These are phyloP conservation scores for Neurospora sp. DNA, from an alignment of 495 filamentous ascomycete species.

Conservation along the genomic window DNA sequence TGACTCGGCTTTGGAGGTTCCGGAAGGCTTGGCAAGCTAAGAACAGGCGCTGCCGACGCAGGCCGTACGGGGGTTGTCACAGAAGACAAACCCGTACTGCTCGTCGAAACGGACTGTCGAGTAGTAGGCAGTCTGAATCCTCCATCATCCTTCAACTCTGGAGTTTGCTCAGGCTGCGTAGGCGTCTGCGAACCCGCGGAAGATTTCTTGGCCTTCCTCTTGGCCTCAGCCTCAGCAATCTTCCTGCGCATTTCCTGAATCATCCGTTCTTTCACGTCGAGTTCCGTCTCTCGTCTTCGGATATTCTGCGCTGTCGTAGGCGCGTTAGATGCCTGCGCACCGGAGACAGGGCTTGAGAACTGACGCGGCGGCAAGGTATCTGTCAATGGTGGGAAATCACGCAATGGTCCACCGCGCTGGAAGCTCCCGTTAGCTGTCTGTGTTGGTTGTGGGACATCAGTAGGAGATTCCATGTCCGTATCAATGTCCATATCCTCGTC, in stretches of 20 bases:
- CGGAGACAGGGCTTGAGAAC: slow-evolving; percentile 28
- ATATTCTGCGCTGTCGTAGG: slow-evolving; percentile 11
- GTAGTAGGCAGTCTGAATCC: background rate
- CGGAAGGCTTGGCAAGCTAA: slow-evolving; percentile 9
- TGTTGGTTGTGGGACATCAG: slow-evolving; percentile 21
- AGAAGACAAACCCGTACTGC: slow-evolving; percentile 1
- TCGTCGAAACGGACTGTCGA: background rate
- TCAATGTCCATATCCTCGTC: slow-evolving; percentile 42
- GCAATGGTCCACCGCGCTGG: slow-evolving; percentile 25
- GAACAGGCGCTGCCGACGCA: background rate
- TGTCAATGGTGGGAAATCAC: slow-evolving; percentile 37
- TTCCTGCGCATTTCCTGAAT: slow-evolving; percentile 66
- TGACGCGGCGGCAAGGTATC: slow-evolving; percentile 28
- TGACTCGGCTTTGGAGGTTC: slow-evolving; percentile 11
- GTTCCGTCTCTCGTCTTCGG: slow-evolving; percentile 35
- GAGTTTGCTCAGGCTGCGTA: slow-evolving; percentile 19
- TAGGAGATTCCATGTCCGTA: slow-evolving; percentile 38
- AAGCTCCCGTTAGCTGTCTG: slow-evolving; percentile 12
- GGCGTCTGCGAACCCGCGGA: slow-evolving; percentile 15
- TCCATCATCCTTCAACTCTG: slow-evolving; percentile 24
- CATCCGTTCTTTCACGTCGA: slow-evolving; percentile 55
- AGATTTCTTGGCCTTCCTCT: slow-evolving; percentile 34
- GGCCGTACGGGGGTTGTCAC: background rate
- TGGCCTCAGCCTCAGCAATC: slow-evolving; percentile 68
- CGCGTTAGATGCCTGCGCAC: slow-evolving; percentile 24